Percentiles rank a stretch among this genome's conserved stretches.
Conservation (phyloP, 2,329 filamentous ascomycete genomes). For the Ophiobolus disseminans region DNA sequence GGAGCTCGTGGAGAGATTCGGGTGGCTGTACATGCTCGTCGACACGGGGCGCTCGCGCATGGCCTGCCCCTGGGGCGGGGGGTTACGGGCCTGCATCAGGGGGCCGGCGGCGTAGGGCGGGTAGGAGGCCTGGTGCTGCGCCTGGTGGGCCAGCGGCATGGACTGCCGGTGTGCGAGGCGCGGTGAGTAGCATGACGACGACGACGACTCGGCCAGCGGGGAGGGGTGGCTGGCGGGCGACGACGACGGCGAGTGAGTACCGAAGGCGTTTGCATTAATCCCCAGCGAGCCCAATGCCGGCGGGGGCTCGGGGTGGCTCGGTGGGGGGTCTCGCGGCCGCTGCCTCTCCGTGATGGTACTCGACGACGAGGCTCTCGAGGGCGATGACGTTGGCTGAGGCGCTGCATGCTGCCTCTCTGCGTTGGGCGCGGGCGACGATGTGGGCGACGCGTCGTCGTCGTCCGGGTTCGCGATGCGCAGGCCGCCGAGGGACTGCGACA, state of each 20-base stretch:
- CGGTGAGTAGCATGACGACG: conserved; percentile 37
- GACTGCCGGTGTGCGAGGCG: conserved; percentile 53
- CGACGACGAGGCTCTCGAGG: conserved; percentile 41
- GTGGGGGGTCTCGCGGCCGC: conserved; percentile 31
- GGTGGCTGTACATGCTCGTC: conserved; percentile 57
- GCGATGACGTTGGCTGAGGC: conserved; percentile 31
- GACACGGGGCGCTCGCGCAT: conserved; percentile 52
- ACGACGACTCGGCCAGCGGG: conserved; percentile 33
- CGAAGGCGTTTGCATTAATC: conserved; percentile 52
- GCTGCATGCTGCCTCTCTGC: conserved; percentile 10
- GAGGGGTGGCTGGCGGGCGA: conserved; percentile 35
- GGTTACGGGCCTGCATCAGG: conserved; percentile 36
- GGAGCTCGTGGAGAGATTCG: conserved; percentile 57
- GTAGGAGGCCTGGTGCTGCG: conserved; percentile 47
- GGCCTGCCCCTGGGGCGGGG: conserved; percentile 36
- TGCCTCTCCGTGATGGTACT: conserved; percentile 50
- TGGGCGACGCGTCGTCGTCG: conserved; percentile 61
- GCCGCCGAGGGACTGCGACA: conserved; percentile 90
- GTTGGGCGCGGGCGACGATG: conserved; percentile 13
- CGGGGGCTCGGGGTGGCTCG: conserved; percentile 26
- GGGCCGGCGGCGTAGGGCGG: conserved; percentile 37
- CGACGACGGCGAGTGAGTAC: conserved; percentile 33
- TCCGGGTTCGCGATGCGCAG: conserved; percentile 97
- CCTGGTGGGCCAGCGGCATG: conserved; percentile 53
- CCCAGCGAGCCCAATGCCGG: conserved; percentile 43